Evolutionary conservation across 176 grass and related monocot genomes (phyloP).

Genomic region (Elymus sibiricus): DNA sequence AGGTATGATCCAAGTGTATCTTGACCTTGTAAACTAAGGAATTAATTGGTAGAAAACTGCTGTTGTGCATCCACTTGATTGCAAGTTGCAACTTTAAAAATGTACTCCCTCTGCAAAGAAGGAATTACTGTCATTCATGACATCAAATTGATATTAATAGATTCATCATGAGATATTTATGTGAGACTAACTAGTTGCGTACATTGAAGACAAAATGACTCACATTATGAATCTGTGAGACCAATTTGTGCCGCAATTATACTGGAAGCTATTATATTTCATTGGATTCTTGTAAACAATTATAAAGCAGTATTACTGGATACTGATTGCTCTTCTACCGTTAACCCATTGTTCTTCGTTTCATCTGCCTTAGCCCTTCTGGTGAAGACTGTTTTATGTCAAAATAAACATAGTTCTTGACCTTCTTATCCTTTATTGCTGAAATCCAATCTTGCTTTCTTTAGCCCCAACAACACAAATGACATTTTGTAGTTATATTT

Average conservation of each 20-base stretch:
- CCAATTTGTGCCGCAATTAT: background rate
- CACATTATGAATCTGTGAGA: background rate
- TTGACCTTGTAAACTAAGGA: background rate
- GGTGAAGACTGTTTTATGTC: background rate
- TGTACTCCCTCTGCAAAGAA: background rate
- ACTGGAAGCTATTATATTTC: background rate
- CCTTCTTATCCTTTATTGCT: background rate
- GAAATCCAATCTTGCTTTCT: slow-evolving; percentile 2
- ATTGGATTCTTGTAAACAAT: background rate
- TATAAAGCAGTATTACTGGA: background rate
- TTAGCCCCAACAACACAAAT: background rate
- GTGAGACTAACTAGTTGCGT: background rate
- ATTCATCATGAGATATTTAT: background rate
- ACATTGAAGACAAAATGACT: background rate
- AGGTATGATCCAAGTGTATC: background rate
- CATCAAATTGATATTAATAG: background rate
- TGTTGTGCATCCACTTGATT: background rate
- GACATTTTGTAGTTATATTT: background rate
- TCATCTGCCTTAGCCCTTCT: background rate
- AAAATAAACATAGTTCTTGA: slow-evolving; percentile 5
- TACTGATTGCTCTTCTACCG: background rate
- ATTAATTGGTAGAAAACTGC: slow-evolving; percentile 9
- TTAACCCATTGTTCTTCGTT: background rate
- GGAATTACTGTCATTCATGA: background rate
- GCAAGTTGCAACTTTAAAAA: slow-evolving; percentile 3